phyloP scores from a whole-genome alignment of 2,329 filamentous ascomycete genomes.

The Westerdykella aurantiaca region DNA sequence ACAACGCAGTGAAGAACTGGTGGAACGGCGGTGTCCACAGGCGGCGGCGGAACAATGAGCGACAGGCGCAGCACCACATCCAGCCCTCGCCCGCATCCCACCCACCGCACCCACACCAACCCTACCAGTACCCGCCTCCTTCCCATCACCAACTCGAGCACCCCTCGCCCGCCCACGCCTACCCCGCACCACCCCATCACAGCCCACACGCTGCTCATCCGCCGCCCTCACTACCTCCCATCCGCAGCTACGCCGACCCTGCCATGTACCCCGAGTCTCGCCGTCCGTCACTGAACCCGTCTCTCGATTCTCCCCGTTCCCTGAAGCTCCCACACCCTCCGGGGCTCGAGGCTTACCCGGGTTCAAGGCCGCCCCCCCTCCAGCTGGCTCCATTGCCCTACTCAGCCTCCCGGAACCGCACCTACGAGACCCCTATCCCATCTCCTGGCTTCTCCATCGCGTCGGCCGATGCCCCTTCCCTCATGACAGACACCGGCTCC shows the following conservation, averaged over 20 bases:
- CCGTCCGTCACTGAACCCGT: slow-evolving; percentile 23
- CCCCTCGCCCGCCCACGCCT: slow-evolving; percentile 17
- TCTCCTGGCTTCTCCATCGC: slow-evolving; percentile 60
- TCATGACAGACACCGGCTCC: slow-evolving; percentile 60
- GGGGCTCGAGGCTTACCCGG: slow-evolving; percentile 27
- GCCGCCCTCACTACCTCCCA: slow-evolving; percentile 4
- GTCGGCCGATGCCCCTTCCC: slow-evolving; percentile 61
- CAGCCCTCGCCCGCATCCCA: slow-evolving; percentile 24
- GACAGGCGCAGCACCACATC: slow-evolving; percentile 23
- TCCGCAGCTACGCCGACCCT: slow-evolving; percentile 5
- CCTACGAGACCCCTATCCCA: slow-evolving; percentile 54
- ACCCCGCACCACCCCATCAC: slow-evolving; percentile 13
- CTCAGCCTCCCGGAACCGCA: slow-evolving; percentile 20
- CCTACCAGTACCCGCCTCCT: not conserved
- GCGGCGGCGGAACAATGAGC: slow-evolving; percentile 46
- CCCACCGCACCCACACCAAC: slow-evolving; percentile 12
- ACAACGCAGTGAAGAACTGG: slow-evolving; percentile 97
- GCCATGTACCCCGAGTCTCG: slow-evolving; percentile 22
- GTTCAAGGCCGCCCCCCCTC: slow-evolving; percentile 29
- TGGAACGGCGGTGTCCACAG: slow-evolving; percentile 93
- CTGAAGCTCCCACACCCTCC: slow-evolving; percentile 32
- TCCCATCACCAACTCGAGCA: slow-evolving; percentile 25
- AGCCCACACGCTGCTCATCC: slow-evolving; percentile 6
- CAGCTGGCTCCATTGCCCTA: slow-evolving; percentile 23
- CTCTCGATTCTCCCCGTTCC: slow-evolving; percentile 22